Evolutionary conservation across 805 yeast species (phyloP), one percentile per base, ranked within the genome.

Genomic region (Teunomyces barrocoloradensis): DNA sequence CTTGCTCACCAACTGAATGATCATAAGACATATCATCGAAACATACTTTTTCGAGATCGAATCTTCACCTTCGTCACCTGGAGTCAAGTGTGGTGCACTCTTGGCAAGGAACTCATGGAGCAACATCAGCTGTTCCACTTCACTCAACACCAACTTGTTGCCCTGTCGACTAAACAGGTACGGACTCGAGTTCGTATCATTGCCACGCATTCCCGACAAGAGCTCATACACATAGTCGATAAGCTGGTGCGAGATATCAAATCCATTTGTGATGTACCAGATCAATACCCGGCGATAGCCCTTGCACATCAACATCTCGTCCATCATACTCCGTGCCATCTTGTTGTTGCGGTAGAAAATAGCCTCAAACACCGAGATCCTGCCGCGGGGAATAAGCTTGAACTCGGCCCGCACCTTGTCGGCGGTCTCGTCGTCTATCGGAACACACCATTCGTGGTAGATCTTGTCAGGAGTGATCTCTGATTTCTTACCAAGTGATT

Each of bases 51-150:
- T 58, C 59, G 71, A 68, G 5, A 66, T 60, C 12, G 67, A 63
- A 33, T 62, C 68, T 28, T 61, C 69, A 6, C 66, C 55, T 6
- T 71, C 70, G 12, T 64, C 65, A 5, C 63, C 52, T 0, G 71
- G 66, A 3, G 65, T 55, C 12, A 70, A 55, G 44, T 68, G 69
- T n/a, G 54, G 53, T 20, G 58, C 53, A 32, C 69, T 77, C 51
- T 79, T 80, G n/a, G 81, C 72, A 49, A 87, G 72, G 53, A 85
- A 82, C 59, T 84, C 89, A 64, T 85, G 90, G 32, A 87, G 61
- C 11, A 87, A 58, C 89, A 85, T 83, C 53, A 79, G 77, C 50
- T 68, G 73, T 55, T 86, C 92, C 42, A 83, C 72, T 9, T 75
- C 80, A 12, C 86, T 78, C 30, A 86, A 63, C 4, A 63, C 67